These are phyloP conservation scores for Drosera capensis DNA, from an alignment of 148 eudicot genomes.

Conservation along the genomic window DNA sequence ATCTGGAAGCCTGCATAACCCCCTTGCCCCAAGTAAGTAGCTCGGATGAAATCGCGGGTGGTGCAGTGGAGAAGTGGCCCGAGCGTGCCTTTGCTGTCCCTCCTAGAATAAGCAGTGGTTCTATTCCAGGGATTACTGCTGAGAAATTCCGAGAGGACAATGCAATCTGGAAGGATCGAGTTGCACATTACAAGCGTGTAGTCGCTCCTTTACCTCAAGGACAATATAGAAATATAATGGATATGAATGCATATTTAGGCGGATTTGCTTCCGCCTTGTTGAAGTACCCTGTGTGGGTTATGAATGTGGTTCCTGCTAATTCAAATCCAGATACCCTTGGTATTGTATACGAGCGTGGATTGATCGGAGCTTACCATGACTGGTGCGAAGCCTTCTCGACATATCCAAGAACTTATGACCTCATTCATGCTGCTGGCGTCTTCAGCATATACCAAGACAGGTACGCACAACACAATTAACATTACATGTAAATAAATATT, in stretches of 20 bases:
- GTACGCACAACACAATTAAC: too few relatives aligned
- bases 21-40: constrained; percentile 68
- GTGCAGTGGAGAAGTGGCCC: constrained; percentile 78
- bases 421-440: constrained; percentile 69
- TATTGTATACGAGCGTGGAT: constrained; percentile 60
- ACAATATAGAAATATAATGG: constrained; percentile 60
- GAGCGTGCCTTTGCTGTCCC: constrained; percentile 68
- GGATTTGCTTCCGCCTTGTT: constrained; percentile 76
- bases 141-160: constrained; percentile 54
- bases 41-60: constrained; percentile 64
- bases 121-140: constrained; percentile 32
- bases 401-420: constrained; percentile 86
- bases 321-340: constrained; percentile 59
- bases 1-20: constrained; percentile 74
- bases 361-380: constrained; percentile 77
- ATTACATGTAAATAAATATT: too few relatives aligned
- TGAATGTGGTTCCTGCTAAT: constrained; percentile 77
- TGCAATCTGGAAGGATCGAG: constrained; percentile 51
- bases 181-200: constrained; percentile 38
- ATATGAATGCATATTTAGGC: constrained; percentile 83
- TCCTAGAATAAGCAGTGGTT: constrained; percentile 58
- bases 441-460: constrained; percentile 70
- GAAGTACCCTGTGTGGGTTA: constrained; percentile 88
- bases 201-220: constrained; percentile 38
- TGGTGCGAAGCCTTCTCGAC: constrained; percentile 96